Conservation (phyloP, 108 stramenopile genomes). For the Licmophora abbreviata region DNA sequence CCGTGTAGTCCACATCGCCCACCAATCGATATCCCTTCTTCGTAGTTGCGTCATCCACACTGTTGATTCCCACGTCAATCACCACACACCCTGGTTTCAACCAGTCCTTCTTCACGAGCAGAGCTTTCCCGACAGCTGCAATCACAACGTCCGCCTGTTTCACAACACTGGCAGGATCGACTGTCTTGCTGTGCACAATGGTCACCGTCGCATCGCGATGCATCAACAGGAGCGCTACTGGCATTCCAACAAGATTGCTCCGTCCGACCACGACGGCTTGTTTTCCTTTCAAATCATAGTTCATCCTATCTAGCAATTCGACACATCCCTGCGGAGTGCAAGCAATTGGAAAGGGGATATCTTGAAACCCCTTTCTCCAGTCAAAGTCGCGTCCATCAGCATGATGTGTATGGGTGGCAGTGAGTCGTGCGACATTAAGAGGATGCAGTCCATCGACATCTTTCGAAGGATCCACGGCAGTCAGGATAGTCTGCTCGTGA, state of each 20-base stretch:
- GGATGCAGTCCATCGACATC: slow-evolving; percentile 98
- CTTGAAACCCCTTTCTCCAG: slow-evolving; percentile 42
- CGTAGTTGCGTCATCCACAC: slow-evolving; percentile 57
- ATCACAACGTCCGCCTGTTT: slow-evolving; percentile 92
- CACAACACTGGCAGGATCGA: slow-evolving; percentile 57
- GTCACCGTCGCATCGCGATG: slow-evolving; percentile 92
- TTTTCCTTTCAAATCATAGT: slow-evolving; percentile 78
- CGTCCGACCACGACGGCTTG: slow-evolving; percentile 95
- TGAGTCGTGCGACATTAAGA: slow-evolving; percentile 77
- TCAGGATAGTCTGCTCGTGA: slow-evolving; percentile 70
- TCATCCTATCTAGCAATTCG: slow-evolving; percentile 88
- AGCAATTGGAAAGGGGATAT: slow-evolving; percentile 67
- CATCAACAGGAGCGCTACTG: slow-evolving; percentile 85
- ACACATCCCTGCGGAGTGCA: slow-evolving; percentile 92
- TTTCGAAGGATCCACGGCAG: slow-evolving; percentile 65
- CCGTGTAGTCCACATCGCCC: slow-evolving; percentile 90
- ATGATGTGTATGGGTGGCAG: slow-evolving; percentile 39
- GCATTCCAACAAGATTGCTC: slow-evolving; percentile 86
- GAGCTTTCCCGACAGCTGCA: slow-evolving; percentile 88
- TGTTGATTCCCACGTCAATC: slow-evolving; percentile 98
- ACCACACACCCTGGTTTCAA: slow-evolving; percentile 94
- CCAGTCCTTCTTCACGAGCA: slow-evolving; percentile 85
- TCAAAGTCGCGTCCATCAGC: slow-evolving; percentile 22
- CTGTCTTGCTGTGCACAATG: slow-evolving; percentile 88
- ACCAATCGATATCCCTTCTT: slow-evolving; percentile 89